phyloP scores from a whole-genome alignment of 495 filamentous ascomycete genomes.

The Talaromyces borbonicus region DNA sequence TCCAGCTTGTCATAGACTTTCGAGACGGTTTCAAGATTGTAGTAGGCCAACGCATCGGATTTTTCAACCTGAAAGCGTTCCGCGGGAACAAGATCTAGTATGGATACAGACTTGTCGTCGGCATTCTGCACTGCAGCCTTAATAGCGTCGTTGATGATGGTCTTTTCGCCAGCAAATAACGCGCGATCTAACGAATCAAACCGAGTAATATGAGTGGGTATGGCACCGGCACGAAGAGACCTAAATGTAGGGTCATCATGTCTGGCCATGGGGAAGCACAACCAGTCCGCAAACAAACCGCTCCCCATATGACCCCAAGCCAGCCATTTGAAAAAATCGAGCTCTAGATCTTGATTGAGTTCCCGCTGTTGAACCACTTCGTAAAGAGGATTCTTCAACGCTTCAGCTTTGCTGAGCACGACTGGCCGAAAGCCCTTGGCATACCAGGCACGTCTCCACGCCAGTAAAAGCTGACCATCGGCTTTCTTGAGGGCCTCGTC shows the following conservation, averaged over 20 bases:
- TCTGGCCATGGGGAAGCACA: slow-evolving; percentile 76
- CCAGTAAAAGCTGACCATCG: slow-evolving; percentile 68
- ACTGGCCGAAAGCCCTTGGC: slow-evolving; percentile 83
- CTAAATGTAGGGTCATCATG: slow-evolving; percentile 62
- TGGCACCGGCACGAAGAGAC: slow-evolving; percentile 63
- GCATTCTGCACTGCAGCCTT: slow-evolving; percentile 48
- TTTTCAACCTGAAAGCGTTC: slow-evolving; percentile 57
- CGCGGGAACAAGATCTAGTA: slow-evolving; percentile 46
- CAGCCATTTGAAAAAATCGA: slow-evolving; percentile 73
- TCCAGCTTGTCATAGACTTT: slow-evolving; percentile 55
- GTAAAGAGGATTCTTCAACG: slow-evolving; percentile 75
- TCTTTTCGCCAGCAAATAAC: slow-evolving; percentile 64
- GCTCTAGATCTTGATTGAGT: slow-evolving; percentile 46
- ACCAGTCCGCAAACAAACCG: slow-evolving; percentile 70
- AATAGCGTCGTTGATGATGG: slow-evolving; percentile 54
- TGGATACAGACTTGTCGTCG: slow-evolving; percentile 40
- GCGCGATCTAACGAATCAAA: slow-evolving; percentile 64
- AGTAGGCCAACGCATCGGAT: slow-evolving; percentile 65
- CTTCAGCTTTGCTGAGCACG: slow-evolving; percentile 70
- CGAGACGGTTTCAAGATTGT: slow-evolving; percentile 51
- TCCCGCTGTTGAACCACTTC: slow-evolving; percentile 39
- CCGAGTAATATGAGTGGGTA: slow-evolving; percentile 53
- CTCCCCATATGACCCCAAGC: slow-evolving; percentile 92
- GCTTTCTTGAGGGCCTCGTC: slow-evolving; percentile 52
- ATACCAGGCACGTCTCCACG: slow-evolving; percentile 92